These are phyloP conservation scores for Xanthoconium separans DNA, from an alignment of 1,284 basidiomycete genomes.

Conservation along the genomic window DNA sequence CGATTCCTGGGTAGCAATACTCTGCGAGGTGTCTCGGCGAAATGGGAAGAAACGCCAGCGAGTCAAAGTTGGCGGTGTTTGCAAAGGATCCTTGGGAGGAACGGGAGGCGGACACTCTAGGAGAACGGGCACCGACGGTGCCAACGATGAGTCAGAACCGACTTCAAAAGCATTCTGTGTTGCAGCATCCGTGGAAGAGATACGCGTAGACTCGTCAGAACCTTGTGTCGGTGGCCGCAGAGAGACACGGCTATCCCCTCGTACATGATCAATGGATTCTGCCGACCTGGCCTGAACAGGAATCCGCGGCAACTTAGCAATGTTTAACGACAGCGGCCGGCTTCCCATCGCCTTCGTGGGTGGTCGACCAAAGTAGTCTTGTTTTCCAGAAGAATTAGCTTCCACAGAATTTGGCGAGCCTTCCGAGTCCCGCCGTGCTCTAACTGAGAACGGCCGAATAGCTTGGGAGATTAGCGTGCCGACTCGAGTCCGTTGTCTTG, in stretches of 20 bases:
- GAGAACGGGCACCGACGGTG: slow-evolving; percentile 5
- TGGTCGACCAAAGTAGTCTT: slow-evolving; percentile 24
- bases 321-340: slow-evolving; percentile 24
- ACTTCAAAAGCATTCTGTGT: slow-evolving; percentile 4
- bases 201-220: slow-evolving; percentile 19
- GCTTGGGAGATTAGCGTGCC: slow-evolving; percentile 55
- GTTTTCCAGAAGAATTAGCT: slow-evolving; percentile 13
- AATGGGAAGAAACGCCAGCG: slow-evolving; percentile 65
- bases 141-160: slow-evolving; percentile 8
- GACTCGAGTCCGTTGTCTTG: slow-evolving; percentile 45
- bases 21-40: slow-evolving; percentile 37
- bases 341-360: slow-evolving; percentile 10
- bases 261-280: slow-evolving; percentile 17
- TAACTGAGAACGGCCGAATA: slow-evolving; percentile 47
- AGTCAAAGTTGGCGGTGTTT: slow-evolving; percentile 31
- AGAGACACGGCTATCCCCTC: slow-evolving; percentile 3
- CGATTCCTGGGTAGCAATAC: slow-evolving; percentile 28
- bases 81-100: slow-evolving; percentile 33
- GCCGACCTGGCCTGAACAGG: slow-evolving; percentile 15
- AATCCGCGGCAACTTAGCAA: slow-evolving; percentile 22
- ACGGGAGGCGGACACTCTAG: slow-evolving; percentile 24
- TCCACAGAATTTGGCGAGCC: slow-evolving; percentile 36
- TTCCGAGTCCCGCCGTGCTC: slow-evolving; percentile 42
- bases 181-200: slow-evolving; percentile 16
- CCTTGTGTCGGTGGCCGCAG: slow-evolving; percentile 10